Percentiles rank a stretch among this genome's conserved stretches.
phyloP scores from a whole-genome alignment of 345 rosid species.

The Lepidium aucheri region DNA sequence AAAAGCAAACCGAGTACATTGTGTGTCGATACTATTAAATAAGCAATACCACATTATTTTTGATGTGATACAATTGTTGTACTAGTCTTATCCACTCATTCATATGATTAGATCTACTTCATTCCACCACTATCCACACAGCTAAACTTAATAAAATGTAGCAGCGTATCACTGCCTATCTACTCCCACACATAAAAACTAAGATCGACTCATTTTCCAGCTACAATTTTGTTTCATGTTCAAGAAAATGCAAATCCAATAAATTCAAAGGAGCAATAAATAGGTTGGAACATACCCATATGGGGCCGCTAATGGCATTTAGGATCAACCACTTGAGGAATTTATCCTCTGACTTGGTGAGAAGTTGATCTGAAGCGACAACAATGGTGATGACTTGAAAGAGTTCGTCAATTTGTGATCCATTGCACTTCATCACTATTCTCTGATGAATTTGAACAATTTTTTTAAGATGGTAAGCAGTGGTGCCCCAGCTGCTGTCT shows the following conservation, averaged over 20 bases:
- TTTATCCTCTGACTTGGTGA: slow-evolving; percentile 50
- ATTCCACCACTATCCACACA: no score
- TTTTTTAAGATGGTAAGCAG: slow-evolving; percentile 43
- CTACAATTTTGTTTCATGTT: not conserved
- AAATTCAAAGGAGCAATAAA: not conserved
- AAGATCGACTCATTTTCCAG: no score
- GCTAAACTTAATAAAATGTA: not conserved
- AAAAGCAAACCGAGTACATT: not conserved
- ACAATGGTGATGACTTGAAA: slow-evolving; percentile 45
- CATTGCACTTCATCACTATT: slow-evolving; percentile 46
- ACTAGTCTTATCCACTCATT: not conserved
- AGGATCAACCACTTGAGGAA: slow-evolving; percentile 44
- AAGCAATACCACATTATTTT: not conserved
- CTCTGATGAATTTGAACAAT: slow-evolving; percentile 45
- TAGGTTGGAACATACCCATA: slow-evolving; percentile 47
- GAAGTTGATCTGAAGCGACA: slow-evolving; percentile 35
- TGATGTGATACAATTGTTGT: not conserved
- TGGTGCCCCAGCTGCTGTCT: slow-evolving; percentile 26
- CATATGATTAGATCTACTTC: not conserved
- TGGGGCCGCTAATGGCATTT: slow-evolving; percentile 45
- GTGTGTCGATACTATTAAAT: not conserved
- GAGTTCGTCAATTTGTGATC: slow-evolving; percentile 44
- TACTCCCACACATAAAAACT: not conserved
- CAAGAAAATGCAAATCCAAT: not conserved
- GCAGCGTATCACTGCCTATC: not conserved